phyloP scores from a whole-genome alignment of 331 rosid genomes.

The Rhamnella rubrinervis region DNA sequence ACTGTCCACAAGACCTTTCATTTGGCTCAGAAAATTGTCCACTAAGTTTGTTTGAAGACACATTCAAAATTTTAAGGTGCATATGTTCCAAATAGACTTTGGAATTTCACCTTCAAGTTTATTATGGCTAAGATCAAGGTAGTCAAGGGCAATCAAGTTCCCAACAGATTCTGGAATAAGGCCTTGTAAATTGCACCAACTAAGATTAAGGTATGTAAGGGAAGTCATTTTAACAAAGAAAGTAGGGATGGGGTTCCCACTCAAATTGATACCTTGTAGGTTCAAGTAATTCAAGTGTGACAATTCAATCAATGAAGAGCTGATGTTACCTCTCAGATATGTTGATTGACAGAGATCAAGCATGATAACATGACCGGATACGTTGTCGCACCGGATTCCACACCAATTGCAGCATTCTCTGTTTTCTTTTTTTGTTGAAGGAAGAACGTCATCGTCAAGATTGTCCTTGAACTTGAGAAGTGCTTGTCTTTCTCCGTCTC shows the following conservation, averaged over 20 bases:
- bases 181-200: too few species aligned
- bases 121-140: background rate
- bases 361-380: too few species aligned
- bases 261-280: slow-evolving; percentile 26
- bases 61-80: background rate
- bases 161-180: too few species aligned
- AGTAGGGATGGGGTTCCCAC: slow-evolving; percentile 20
- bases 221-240: slow-evolving; percentile 33
- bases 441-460: too few species aligned
- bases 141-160: background rate
- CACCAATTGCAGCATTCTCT: too few species aligned
- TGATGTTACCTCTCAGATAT: too few species aligned
- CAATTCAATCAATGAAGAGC: too few species aligned
- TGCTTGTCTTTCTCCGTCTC: too few species aligned
- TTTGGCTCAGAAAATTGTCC: background rate
- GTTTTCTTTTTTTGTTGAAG: too few species aligned
- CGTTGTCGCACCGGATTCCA: too few species aligned
- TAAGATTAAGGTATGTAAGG: slow-evolving; percentile 6
- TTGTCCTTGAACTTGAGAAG: too few species aligned
- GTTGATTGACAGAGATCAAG: too few species aligned
- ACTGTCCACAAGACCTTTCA: background rate
- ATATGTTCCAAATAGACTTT: background rate
- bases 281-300: slow-evolving; percentile 17
- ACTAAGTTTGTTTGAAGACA: background rate
- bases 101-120: background rate